A percentile compares a stretch with the other conserved stretches of the same genome.
phyloP scores from a whole-genome alignment of 306 rosid species.

The Casuarina glauca region DNA sequence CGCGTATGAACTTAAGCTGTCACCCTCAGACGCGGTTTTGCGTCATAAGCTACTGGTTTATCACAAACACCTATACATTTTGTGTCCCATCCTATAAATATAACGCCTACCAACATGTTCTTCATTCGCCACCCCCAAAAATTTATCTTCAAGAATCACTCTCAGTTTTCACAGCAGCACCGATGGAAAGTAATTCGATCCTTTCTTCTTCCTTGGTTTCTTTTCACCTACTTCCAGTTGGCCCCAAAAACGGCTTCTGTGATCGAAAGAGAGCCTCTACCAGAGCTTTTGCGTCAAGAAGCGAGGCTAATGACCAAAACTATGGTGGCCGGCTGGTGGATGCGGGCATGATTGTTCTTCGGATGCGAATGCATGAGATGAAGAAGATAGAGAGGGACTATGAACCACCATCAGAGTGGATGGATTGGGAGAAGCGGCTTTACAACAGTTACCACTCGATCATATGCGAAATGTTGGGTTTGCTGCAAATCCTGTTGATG shows the following conservation, averaged over 20 bases:
- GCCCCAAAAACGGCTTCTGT: not conserved
- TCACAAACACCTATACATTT: too few species aligned
- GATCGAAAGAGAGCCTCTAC: not conserved
- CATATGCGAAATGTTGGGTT: slow-evolving; percentile 45
- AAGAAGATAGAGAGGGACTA: slow-evolving; percentile 47
- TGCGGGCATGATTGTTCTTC: slow-evolving; percentile 40
- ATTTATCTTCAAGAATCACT: too few species aligned
- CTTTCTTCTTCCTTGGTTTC: not conserved
- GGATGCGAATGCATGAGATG: slow-evolving; percentile 39
- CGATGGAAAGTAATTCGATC: slow-evolving; percentile 24
- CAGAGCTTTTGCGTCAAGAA: slow-evolving; percentile 9
- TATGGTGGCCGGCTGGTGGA: slow-evolving; percentile 27
- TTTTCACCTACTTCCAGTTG: too few species aligned
- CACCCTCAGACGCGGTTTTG: too few species aligned
- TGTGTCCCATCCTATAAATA: too few species aligned
- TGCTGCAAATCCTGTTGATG: slow-evolving; percentile 52
- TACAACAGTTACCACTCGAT: slow-evolving; percentile 40
- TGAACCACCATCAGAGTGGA: slow-evolving; percentile 51
- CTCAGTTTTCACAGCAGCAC: not conserved
- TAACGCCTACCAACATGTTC: too few species aligned
- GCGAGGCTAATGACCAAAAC: slow-evolving; percentile 7
- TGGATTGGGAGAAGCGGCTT: slow-evolving; percentile 54
- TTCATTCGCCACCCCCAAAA: too few species aligned
- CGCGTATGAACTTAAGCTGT: too few species aligned
- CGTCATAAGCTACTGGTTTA: too few species aligned